Base-by-base conservation (phyloP, 176 grass and related monocot species). In the Metroxylon sagu region DNA sequence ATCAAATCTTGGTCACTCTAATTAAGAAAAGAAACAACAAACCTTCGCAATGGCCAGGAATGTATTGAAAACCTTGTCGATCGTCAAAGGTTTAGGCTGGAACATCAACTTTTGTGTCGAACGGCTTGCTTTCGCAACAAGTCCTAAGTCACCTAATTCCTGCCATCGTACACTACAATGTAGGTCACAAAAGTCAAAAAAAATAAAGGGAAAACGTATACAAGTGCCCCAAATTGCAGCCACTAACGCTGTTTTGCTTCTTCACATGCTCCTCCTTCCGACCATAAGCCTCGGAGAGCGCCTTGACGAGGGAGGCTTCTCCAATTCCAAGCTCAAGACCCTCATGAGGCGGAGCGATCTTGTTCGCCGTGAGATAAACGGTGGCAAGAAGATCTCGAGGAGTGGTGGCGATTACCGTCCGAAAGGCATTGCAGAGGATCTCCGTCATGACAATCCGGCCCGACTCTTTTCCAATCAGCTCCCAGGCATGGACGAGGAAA, bases 131-230 rank as follows among this genome's bases (percentile, higher is more conserved):
- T 97, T 97, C 0, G 93, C 93, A 64, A 98, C 87, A 70, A 98
- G 81, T 49, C 93, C 93, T 70, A 98, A 81, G 78, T 98, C 93
- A 69, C 93, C 93, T 68, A 98, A 67, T 80, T 91, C 93, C 93
- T 97, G 62, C 26, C 74, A 66, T 29, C 35, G 12, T 43, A 43
- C 10, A 12, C 35, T 59, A 51, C 61, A 60, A 67, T 18, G 49
- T 25, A 65, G 16, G 18, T 14, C 15, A 16, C 49, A 25, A 60
- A 67, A 54, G 14, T 16, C 21, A 65, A 18, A 5, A 63, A 57
- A 6, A 10, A 64, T 19, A 19, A 14, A 49, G 56, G 60, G 16
- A 26, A 58, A 64, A 12, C 8, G 2, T 43, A 12, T 6, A 12
- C 35, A 43, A 43, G 35, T 12, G 35, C 8, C 35, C 10, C 35